These are phyloP conservation scores for Exophiala calicioides DNA, from an alignment of 2,329 filamentous ascomycete genomes.

Conservation along the genomic window DNA sequence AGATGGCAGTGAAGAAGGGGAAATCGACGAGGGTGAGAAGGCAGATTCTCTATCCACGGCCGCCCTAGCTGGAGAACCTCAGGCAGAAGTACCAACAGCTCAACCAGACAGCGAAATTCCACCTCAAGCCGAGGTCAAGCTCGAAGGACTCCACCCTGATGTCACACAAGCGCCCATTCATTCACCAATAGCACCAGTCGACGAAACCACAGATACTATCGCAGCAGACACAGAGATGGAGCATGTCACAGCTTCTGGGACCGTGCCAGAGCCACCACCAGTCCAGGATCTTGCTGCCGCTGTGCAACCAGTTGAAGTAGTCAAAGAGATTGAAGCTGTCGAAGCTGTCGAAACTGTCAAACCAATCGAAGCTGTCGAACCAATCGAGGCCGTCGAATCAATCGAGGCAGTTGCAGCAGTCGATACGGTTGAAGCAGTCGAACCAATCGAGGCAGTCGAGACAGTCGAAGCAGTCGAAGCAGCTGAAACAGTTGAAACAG, in stretches of 20 bases:
- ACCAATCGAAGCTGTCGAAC: constrained; percentile 1
- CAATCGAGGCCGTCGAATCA: too few species aligned
- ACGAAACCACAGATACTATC: not conserved
- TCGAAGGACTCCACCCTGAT: not conserved
- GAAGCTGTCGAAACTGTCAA: not conserved
- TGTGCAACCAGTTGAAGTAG: constrained; percentile 1
- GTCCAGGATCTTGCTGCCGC: not conserved
- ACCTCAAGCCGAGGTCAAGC: not conserved
- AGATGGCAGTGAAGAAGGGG: constrained; percentile 32
- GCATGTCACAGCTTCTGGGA: not conserved
- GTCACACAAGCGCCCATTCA: constrained; percentile 1
- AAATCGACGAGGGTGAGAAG: constrained; percentile 26
- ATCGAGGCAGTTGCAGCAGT: too few species aligned
- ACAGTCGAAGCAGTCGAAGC: too few species aligned
- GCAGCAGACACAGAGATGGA: not conserved
- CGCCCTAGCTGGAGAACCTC: not conserved
- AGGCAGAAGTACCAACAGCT: not conserved
- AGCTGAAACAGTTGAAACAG: too few species aligned
- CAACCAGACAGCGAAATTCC: not conserved
- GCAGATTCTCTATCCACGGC: not conserved
- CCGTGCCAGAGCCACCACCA: not conserved
- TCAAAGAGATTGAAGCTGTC: not conserved
- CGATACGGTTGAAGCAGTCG: too few species aligned
- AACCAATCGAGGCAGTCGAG: too few species aligned
- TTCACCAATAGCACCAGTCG: not conserved